Conservation (phyloP, 2,329 filamentous ascomycete species). For the Claviceps sp. region DNA sequence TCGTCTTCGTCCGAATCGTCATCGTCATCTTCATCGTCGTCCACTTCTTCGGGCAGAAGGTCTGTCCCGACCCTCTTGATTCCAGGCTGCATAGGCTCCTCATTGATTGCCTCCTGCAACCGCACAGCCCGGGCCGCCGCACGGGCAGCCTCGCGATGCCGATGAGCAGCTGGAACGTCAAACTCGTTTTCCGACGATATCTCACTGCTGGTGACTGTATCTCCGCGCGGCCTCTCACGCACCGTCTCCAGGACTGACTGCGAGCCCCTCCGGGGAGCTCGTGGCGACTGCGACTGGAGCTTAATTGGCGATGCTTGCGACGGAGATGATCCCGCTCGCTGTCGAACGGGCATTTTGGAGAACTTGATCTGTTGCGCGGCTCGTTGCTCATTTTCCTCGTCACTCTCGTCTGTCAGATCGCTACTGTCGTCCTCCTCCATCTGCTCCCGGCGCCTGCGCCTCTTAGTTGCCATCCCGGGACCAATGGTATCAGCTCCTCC, state of each 20-base stretch:
- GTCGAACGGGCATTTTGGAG: conserved; percentile 82
- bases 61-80: conserved; percentile 34
- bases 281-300: conserved; percentile 39
- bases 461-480: conserved; percentile 52
- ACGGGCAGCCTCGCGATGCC: conserved; percentile 46
- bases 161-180: conserved; percentile 51
- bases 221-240: conserved; percentile 55
- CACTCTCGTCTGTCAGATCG: conserved; percentile 72
- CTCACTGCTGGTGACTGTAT: conserved; percentile 72
- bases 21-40: neutral
- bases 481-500: conserved; percentile 56
- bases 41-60: conserved; percentile 43
- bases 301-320: conserved; percentile 52
- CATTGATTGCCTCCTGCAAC: conserved; percentile 25
- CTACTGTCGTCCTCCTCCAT: conserved; percentile 79
- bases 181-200: conserved; percentile 74
- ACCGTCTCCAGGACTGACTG: conserved; percentile 57
- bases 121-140: conserved; percentile 33
- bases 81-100: conserved; percentile 22
- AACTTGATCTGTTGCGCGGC: conserved; percentile 89
- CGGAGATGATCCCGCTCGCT: conserved; percentile 78
- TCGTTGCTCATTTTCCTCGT: conserved; percentile 62
- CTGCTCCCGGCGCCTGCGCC: conserved; percentile 55
- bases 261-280: conserved; percentile 48
- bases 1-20: conserved; percentile 28